Evolutionary conservation across 331 rosid species (phyloP).

Genomic region (Quercus tomentella): DNA sequence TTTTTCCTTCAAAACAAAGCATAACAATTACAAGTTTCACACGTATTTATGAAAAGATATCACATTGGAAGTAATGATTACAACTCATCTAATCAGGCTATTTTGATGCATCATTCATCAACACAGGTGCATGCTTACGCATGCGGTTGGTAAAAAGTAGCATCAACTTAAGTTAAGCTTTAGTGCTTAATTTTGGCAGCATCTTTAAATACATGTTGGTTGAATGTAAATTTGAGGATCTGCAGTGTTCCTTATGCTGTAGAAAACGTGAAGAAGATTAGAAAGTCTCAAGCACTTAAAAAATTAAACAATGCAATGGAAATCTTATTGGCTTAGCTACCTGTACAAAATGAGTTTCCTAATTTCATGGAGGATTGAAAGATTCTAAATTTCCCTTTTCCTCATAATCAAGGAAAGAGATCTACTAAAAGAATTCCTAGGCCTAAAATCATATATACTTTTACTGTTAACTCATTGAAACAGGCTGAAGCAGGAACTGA

Average conservation of each 20-base stretch:
- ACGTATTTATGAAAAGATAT: no score
- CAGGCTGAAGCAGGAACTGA: background rate
- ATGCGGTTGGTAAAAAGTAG: no score
- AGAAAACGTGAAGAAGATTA: background rate
- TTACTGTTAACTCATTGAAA: background rate
- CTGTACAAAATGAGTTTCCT: background rate
- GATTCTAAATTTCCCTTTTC: background rate
- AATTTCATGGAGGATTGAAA: no score
- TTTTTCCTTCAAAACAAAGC: background rate
- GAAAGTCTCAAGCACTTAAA: background rate
- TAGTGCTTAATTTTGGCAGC: background rate
- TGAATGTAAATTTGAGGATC: background rate
- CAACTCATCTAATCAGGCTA: background rate
- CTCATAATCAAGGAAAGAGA: background rate
- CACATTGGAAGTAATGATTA: background rate
- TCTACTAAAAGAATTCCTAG: background rate
- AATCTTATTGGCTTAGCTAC: background rate
- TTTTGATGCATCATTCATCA: background rate
- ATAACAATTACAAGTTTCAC: background rate
- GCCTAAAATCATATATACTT: background rate
- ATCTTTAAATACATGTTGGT: background rate
- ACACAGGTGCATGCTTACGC: background rate
- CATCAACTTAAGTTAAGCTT: no score
- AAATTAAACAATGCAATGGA: background rate
- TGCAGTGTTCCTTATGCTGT: background rate